Evolutionary conservation across 768 basidiomycete species (phyloP).

Genomic region (Boletus edulis): DNA sequence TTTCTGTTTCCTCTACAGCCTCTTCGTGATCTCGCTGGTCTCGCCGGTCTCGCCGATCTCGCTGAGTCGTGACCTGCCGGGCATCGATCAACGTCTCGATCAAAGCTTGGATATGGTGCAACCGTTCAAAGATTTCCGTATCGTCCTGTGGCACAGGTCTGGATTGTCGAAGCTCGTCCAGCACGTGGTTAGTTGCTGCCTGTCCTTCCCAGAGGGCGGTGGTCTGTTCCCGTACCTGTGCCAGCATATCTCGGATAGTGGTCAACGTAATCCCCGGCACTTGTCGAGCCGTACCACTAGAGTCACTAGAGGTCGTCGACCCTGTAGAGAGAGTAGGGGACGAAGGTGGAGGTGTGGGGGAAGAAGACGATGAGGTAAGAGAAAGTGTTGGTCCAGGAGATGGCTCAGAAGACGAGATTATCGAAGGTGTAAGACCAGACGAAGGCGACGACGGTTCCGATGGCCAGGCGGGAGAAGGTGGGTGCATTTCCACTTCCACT

Average conservation of each 20-base stretch:
- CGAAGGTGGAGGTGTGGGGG: conserved; percentile 35
- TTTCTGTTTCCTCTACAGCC: conserved; percentile 12
- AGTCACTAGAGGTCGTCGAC: conserved; percentile 34
- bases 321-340: conserved; percentile 34
- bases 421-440: conserved; percentile 30
- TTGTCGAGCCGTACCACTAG: conserved; percentile 37
- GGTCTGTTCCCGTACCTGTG: conserved; percentile 57
- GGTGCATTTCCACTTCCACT: conserved; percentile 15
- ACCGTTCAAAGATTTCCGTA: conserved; percentile 36
- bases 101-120: conserved; percentile 25
- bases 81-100: conserved; percentile 12
- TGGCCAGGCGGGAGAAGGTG: conserved; percentile 38
- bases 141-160: conserved; percentile 40
- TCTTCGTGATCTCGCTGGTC: background rate
- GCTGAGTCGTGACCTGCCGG: conserved; percentile 3
- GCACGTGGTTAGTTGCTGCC: conserved; percentile 50
- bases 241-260: conserved; percentile 52
- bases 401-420: conserved; percentile 32
- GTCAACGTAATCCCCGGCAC: conserved; percentile 35
- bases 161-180: conserved; percentile 59
- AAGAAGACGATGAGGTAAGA: conserved; percentile 34
- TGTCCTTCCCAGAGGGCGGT: conserved; percentile 64
- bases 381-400: conserved; percentile 40
- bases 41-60: background rate
- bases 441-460: conserved; percentile 31